Conservation (phyloP, 768 basidiomycete species). For the Lentinus brumalis region DNA sequence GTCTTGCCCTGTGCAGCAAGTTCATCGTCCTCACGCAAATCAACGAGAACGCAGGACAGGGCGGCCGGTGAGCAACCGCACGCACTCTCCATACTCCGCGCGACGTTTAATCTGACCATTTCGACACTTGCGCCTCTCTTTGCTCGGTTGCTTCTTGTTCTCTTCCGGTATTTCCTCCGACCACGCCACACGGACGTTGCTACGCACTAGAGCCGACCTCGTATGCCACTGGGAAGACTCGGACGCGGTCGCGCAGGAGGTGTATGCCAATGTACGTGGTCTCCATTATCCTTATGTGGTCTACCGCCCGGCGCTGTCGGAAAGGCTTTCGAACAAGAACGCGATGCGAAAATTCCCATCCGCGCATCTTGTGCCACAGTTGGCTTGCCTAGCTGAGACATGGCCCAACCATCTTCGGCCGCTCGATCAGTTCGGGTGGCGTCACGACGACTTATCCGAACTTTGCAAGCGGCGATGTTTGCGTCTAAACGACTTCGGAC, state of each 20-base stretch:
- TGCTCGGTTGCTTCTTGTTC: neutral
- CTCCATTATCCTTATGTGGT: neutral
- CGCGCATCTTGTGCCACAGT: no score
- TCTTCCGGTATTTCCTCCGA: neutral
- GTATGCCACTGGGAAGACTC: slow-evolving; percentile 88
- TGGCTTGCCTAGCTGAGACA: no score
- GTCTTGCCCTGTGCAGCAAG: slow-evolving; percentile 53
- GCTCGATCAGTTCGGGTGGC: no score
- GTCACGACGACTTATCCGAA: no score
- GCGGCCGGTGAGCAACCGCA: slow-evolving; percentile 63
- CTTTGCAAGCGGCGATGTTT: no score
- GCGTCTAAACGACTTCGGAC: no score
- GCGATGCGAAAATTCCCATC: no score
- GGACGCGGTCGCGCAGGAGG: slow-evolving; percentile 75
- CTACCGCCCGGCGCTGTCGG: no score
- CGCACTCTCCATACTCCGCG: neutral
- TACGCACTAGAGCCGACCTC: slow-evolving; percentile 64
- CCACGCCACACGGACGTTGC: neutral
- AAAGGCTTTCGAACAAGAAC: no score
- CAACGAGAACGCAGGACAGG: slow-evolving; percentile 83
- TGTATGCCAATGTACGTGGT: slow-evolving; percentile 72
- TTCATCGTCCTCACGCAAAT: slow-evolving; percentile 86
- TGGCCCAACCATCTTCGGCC: no score
- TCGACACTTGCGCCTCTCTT: neutral
- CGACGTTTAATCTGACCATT: slow-evolving; percentile 1